phyloP scores from a whole-genome alignment of 768 basidiomycete genomes.

The Cubamyces lactineus region DNA sequence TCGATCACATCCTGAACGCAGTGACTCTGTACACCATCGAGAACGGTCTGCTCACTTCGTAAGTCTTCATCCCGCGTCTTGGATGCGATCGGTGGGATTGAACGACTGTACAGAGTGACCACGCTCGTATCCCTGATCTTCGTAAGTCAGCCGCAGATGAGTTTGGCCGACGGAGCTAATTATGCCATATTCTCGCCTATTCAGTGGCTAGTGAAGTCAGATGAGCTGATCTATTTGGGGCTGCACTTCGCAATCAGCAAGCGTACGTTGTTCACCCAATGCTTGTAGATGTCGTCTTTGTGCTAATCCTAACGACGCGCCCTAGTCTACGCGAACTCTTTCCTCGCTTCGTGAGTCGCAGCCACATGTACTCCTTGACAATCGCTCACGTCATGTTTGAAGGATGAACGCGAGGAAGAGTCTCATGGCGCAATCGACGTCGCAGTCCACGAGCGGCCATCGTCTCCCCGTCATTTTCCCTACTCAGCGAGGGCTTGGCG shows the following conservation, averaged over 20 bases:
- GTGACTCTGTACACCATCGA: conserved; percentile 35
- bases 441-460: conserved; percentile 14
- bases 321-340: conserved; percentile 34
- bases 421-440: conserved; percentile 21
- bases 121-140: conserved; percentile 31
- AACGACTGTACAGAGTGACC: conserved; percentile 22
- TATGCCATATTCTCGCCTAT: not conserved
- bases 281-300: no score
- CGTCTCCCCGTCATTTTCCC: conserved; percentile 23
- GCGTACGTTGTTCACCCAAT: conserved; percentile 26
- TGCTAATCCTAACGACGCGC: not conserved
- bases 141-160: conserved; percentile 23
- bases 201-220: conserved; percentile 32
- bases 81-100: not conserved
- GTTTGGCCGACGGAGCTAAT: not conserved
- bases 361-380: not conserved
- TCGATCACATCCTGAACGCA: conserved; percentile 31
- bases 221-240: conserved; percentile 33
- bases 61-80: not conserved
- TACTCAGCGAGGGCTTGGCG: conserved; percentile 6
- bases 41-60: conserved; percentile 34
- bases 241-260: conserved; percentile 36
- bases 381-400: not conserved
- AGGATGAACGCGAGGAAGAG: conserved; percentile 32
- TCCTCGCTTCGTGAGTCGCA: conserved; percentile 34